Conservation (phyloP, 495 filamentous ascomycete genomes). For the Apodospora peruviana region DNA sequence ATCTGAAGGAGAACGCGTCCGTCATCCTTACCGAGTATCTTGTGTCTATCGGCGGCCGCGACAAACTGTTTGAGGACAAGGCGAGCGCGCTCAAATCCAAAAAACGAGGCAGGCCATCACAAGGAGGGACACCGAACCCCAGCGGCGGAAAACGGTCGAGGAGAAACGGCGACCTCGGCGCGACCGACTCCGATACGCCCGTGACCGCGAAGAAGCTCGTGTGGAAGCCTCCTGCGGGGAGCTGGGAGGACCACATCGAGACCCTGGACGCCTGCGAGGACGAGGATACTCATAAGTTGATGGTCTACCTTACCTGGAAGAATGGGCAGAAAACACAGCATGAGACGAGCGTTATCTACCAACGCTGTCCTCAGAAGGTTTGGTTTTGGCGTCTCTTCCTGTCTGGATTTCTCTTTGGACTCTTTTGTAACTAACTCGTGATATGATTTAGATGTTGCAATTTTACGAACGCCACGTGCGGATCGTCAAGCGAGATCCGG, state of each 20-base stretch:
- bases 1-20: constrained; percentile 45
- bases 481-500: constrained; percentile 36
- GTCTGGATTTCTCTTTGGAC: not conserved
- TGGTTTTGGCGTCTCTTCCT: not conserved
- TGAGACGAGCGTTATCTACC: constrained; percentile 47
- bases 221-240: constrained; percentile 51
- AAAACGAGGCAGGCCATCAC: constrained; percentile 39
- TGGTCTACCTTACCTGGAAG: constrained; percentile 52
- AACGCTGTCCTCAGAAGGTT: constrained; percentile 57
- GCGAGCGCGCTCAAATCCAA: constrained; percentile 34
- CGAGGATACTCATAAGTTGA: constrained; percentile 38
- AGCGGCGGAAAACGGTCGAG: constrained; percentile 30
- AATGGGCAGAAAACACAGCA: constrained; percentile 57
- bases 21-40: constrained; percentile 43
- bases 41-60: constrained; percentile 44
- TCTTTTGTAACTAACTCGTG: not conserved
- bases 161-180: constrained; percentile 29
- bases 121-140: constrained; percentile 21
- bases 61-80: constrained; percentile 40
- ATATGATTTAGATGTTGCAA: constrained; percentile 50
- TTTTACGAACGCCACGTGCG: constrained; percentile 56
- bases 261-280: constrained; percentile 54
- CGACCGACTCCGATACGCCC: constrained; percentile 31
- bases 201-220: constrained; percentile 22
- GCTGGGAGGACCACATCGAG: constrained; percentile 54